Percentiles rank a stretch among this genome's conserved stretches.
phyloP scores from a whole-genome alignment of 129 eudicot species.

The Helianthus annuus region DNA sequence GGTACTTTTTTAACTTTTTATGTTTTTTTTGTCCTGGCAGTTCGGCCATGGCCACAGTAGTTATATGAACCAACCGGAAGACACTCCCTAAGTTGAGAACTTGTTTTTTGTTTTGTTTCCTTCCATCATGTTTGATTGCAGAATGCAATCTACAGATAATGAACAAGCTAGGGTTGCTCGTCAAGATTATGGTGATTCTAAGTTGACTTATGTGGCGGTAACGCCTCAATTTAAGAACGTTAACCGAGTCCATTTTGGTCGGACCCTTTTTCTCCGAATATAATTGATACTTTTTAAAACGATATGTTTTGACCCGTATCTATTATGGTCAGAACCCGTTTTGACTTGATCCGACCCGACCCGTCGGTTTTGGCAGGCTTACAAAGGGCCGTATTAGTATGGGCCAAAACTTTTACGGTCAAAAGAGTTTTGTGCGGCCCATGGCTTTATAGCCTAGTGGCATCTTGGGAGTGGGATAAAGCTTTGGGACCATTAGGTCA shows the following conservation, averaged over 20 bases:
- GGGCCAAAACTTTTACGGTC: too few species aligned
- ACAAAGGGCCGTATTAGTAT: too few species aligned
- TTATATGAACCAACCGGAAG: slow-evolving; percentile 23
- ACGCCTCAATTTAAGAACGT: background rate
- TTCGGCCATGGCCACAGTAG: slow-evolving; percentile 17
- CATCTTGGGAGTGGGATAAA: too few species aligned
- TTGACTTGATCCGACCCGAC: too few species aligned
- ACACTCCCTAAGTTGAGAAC: slow-evolving; percentile 29
- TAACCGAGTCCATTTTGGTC: background rate
- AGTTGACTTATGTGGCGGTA: slow-evolving; percentile 10
- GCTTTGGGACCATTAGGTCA: too few species aligned
- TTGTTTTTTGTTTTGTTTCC: slow-evolving; percentile 4
- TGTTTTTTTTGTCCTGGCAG: slow-evolving; percentile 18
- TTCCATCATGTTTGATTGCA: slow-evolving; percentile 37
- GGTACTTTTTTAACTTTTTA: background rate
- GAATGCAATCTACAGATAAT: slow-evolving; percentile 34
- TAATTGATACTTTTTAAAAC: too few species aligned
- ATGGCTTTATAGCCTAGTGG: too few species aligned
- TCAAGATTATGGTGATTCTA: slow-evolving; percentile 26
- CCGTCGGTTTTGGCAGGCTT: too few species aligned
- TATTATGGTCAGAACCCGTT: too few species aligned
- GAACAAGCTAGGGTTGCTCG: slow-evolving; percentile 23
- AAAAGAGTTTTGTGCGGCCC: too few species aligned
- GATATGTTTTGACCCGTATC: too few species aligned
- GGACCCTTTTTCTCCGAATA: too few species aligned